These are phyloP conservation scores for Cyclaneusma minus DNA, from an alignment of 2,329 filamentous ascomycete genomes.

Conservation along the genomic window DNA sequence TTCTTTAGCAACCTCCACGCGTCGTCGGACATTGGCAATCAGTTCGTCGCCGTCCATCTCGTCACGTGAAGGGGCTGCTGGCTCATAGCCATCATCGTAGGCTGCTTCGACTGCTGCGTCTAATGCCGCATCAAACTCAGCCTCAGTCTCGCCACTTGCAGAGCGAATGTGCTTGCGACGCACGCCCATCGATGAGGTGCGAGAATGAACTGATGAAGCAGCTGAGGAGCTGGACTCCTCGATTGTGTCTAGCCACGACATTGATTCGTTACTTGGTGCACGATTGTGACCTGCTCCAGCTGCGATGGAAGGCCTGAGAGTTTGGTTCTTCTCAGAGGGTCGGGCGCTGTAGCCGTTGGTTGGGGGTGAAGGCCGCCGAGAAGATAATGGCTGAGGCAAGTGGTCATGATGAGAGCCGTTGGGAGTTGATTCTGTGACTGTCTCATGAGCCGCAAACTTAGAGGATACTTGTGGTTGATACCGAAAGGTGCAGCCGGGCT, in stretches of 20 bases:
- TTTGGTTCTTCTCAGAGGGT: too few species aligned
- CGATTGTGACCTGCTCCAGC: constrained; percentile 28
- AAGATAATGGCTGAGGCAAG: constrained; percentile 58
- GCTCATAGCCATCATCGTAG: constrained; percentile 83
- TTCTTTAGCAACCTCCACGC: constrained; percentile 63
- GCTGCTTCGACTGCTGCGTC: constrained; percentile 93
- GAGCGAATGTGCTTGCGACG: constrained; percentile 55
- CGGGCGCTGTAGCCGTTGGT: constrained; percentile 13
- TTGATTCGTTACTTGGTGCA: constrained; percentile 61
- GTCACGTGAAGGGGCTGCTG: constrained; percentile 24
- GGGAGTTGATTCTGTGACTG: constrained; percentile 19
- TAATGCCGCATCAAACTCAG: constrained; percentile 84
- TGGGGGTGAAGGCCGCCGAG: constrained; percentile 31
- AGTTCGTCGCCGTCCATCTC: constrained; percentile 25
- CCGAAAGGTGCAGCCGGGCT: constrained; percentile 10
- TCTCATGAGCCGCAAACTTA: constrained; percentile 27
- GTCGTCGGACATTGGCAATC: constrained; percentile 41
- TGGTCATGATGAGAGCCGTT: constrained; percentile 36
- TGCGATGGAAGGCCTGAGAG: too few species aligned
- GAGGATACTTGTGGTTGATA: constrained; percentile 37
- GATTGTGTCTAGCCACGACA: constrained; percentile 88
- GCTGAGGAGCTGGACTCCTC: constrained; percentile 77
- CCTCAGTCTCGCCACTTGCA: constrained; percentile 59
- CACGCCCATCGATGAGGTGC: constrained; percentile 54
- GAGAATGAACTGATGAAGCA: constrained; percentile 65